Percentiles rank a stretch among this genome's conserved stretches.
These are phyloP conservation scores for Cryphonectria naterciae DNA, from an alignment of 2,329 filamentous ascomycete species.

Conservation along the genomic window DNA sequence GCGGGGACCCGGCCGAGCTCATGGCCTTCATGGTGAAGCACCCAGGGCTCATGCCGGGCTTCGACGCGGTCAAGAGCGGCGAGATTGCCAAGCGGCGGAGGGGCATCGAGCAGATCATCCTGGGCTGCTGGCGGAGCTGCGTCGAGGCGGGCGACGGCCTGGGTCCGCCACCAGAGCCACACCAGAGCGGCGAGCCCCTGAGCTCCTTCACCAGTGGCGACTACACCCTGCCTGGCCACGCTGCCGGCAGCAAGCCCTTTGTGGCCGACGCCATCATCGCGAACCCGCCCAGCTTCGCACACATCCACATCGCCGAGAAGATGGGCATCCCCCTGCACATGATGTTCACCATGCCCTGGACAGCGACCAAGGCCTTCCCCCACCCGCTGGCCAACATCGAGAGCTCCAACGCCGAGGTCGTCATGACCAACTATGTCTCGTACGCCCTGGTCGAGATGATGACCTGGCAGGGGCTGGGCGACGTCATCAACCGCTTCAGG, in stretches of 20 bases:
- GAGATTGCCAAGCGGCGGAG: conserved; percentile 76
- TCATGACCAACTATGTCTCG: conserved; percentile 80
- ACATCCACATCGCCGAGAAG: conserved; percentile 76
- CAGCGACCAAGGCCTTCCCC: conserved; percentile 81
- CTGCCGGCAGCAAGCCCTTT: conserved; percentile 61
- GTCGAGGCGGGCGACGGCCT: conserved; percentile 75
- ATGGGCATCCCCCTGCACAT: conserved; percentile 76
- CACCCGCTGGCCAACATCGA: conserved; percentile 86
- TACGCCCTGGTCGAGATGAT: conserved; percentile 88
- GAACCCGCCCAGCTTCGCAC: conserved; percentile 77
- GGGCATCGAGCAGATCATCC: conserved; percentile 78
- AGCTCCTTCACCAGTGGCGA: conserved; percentile 46
- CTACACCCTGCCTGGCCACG: conserved; percentile 46
- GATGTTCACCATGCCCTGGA: conserved; percentile 97
- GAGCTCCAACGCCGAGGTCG: conserved; percentile 73
- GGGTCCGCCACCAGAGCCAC: conserved; percentile 52
- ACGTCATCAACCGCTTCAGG: conserved; percentile 87
- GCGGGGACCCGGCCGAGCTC: conserved; percentile 74
- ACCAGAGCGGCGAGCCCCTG: conserved; percentile 51
- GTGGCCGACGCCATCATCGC: conserved; percentile 83
- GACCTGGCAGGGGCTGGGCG: conserved; percentile 90
- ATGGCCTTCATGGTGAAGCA: conserved; percentile 95
- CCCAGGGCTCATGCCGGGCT: conserved; percentile 81
- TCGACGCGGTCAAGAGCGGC: conserved; percentile 75
- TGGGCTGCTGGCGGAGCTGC: conserved; percentile 86